A percentile compares a stretch with the other conserved stretches of the same genome.
phyloP scores from a whole-genome alignment of 2,329 filamentous ascomycete species.

The Clonostachys sp. region DNA sequence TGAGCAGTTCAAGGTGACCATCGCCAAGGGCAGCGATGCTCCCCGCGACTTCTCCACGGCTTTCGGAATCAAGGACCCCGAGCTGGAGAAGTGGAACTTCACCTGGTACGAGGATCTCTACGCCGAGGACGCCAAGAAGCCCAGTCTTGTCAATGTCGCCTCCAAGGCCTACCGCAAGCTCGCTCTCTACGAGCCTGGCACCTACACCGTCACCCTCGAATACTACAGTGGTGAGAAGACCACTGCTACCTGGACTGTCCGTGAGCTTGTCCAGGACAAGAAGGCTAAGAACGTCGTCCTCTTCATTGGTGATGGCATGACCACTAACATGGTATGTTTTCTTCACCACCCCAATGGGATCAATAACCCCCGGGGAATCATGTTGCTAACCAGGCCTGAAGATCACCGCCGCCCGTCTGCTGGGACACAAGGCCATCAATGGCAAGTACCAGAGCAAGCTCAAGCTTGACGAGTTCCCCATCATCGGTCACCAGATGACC shows the following conservation, averaged over 20 bases:
- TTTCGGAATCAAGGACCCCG: slow-evolving; percentile 66
- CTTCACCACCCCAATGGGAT: not conserved
- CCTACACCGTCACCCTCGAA: slow-evolving; percentile 69
- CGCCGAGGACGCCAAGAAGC: slow-evolving; percentile 63
- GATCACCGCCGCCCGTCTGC: slow-evolving; percentile 73
- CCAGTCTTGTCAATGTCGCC: slow-evolving; percentile 74
- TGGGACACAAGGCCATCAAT: slow-evolving; percentile 79
- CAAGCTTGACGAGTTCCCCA: slow-evolving; percentile 77
- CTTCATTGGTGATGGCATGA: slow-evolving; percentile 75
- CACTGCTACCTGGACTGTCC: slow-evolving; percentile 71
- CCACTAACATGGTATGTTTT: slow-evolving; percentile 59
- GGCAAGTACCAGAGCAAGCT: slow-evolving; percentile 75
- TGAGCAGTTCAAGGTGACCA: slow-evolving; percentile 70
- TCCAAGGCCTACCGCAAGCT: slow-evolving; percentile 75
- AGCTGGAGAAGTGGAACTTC: slow-evolving; percentile 78
- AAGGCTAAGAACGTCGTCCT: slow-evolving; percentile 82
- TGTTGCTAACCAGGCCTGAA: slow-evolving; percentile 7
- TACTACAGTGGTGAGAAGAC: slow-evolving; percentile 73
- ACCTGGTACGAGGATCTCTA: slow-evolving; percentile 84
- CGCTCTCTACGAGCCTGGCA: slow-evolving; percentile 72
- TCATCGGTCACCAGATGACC: slow-evolving; percentile 86
- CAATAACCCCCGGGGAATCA: not conserved
- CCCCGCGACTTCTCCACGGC: slow-evolving; percentile 55
- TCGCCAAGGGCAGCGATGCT: slow-evolving; percentile 56
- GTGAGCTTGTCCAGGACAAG: slow-evolving; percentile 63